Base-by-base conservation (phyloP, 257 asterid genomes). In the Solanum chilense region DNA sequence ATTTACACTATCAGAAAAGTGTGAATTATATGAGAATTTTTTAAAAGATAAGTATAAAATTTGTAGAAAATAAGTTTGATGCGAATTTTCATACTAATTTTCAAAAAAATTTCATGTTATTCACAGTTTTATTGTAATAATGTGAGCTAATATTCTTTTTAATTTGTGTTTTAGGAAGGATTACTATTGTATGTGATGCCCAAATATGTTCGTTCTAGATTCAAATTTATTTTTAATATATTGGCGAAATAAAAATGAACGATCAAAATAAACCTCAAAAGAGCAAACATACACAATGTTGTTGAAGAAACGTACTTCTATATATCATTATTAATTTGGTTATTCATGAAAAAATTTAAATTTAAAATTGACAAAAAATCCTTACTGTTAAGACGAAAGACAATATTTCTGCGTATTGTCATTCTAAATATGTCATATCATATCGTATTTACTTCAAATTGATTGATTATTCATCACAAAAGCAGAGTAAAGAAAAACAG, bases 361-460 rank as follows among this genome's bases (percentile, higher is more conserved):
- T 31, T 0, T 2, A 12, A 62, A 3, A 1, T 11, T 1, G 11
- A 13, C 5, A 62, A 2, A 62, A 31, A 0, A 10, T 23, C 0
- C 8, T 10, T 23, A 62, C 14, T 10, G 13, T n/a, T 11, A 0
- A 62, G 29, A n/a, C 31, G 7, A 62, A n/a, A 62, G 29, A 20
- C 14, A 10, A 23, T 0, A 62, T 10, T n/a, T 62, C 3, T 23
- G 11, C 13, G 13, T n/a, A 14, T n/a, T 4, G 3, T n/a, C 31
- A 23, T 62, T 10, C n/a, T 62, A 23, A 23, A 10, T 0, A 10
- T 23, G 69, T 60, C 29, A 23, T 5, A 23, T 23, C 62, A 52
- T 52, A 6, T 52, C 5, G 23, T 56, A 0, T 3, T 1, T 9
- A 12, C 69, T 60, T 23, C 23, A 23, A 23, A 9, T 60, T 1